These are phyloP conservation scores for Kwoniella sp. DNA, from an alignment of 768 basidiomycete genomes.

Conservation along the genomic window DNA sequence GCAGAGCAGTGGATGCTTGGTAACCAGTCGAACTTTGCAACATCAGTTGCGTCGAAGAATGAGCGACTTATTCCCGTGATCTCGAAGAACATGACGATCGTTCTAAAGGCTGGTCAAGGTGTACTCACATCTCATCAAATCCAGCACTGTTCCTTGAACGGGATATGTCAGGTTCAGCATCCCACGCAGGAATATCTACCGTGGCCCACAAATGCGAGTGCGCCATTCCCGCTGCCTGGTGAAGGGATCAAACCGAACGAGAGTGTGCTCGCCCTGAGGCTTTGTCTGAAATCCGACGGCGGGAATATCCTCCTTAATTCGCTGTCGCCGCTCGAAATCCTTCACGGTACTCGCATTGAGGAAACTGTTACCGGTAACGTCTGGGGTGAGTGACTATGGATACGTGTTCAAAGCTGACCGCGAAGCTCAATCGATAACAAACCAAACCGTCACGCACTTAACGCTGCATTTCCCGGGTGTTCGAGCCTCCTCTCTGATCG, in stretches of 20 bases:
- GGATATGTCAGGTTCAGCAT: neutral
- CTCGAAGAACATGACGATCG: constrained; percentile 13
- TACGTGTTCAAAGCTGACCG: neutral
- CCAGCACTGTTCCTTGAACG: neutral
- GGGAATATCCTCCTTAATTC: constrained; percentile 1
- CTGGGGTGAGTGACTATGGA: constrained; percentile 14
- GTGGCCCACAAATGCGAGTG: neutral
- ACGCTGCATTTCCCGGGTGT: neutral
- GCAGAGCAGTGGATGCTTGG: constrained; percentile 14
- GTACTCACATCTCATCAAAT: neutral
- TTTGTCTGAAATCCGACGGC: neutral
- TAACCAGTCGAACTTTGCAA: neutral
- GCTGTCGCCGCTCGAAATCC: neutral
- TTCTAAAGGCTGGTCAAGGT: neutral
- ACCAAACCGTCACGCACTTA: neutral
- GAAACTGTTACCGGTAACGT: neutral
- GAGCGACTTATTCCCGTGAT: neutral
- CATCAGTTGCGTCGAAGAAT: neutral
- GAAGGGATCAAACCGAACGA: constrained; percentile 42
- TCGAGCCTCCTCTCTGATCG: constrained; percentile 17
- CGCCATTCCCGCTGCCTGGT: constrained; percentile 42
- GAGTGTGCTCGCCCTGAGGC: constrained; percentile 10
- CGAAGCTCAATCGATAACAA: neutral
- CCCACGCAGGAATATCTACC: constrained; percentile 8
- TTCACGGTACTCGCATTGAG: neutral